These are phyloP conservation scores for Solanum hybrid DNA, from an alignment of 305 asterid genomes.

Conservation along the genomic window DNA sequence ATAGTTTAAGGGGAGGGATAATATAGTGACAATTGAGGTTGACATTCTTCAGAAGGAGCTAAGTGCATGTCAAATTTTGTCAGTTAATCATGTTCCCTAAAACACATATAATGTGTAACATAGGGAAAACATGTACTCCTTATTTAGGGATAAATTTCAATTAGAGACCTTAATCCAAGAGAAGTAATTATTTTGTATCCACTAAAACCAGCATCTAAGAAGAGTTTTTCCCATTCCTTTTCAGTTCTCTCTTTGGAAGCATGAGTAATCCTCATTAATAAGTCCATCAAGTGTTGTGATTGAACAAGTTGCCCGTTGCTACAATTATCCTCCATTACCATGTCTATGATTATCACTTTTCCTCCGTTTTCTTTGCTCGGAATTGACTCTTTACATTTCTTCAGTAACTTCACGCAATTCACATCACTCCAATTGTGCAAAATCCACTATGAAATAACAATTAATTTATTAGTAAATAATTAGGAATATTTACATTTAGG, in stretches of 20 bases:
- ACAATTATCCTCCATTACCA: not conserved
- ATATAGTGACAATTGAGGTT: not conserved
- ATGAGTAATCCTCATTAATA: not conserved
- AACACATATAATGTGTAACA: not conserved
- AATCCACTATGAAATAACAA: slow-evolving; percentile 19
- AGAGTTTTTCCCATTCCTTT: not conserved
- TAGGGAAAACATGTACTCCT: not conserved
- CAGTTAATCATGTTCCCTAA: not conserved
- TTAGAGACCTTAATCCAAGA: not conserved
- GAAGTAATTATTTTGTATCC: not conserved
- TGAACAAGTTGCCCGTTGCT: not conserved
- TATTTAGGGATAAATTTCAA: not conserved
- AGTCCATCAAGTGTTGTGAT: not conserved
- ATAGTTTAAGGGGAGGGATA: not conserved
- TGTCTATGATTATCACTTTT: slow-evolving; percentile 19
- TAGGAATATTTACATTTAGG: not conserved
- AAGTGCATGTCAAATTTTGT: not conserved
- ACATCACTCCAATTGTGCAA: slow-evolving; percentile 43
- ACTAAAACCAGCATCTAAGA: not conserved
- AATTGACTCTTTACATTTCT: slow-evolving; percentile 38
- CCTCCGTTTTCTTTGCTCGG: slow-evolving; percentile 14
- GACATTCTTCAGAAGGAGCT: not conserved
- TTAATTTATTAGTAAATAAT: not conserved
- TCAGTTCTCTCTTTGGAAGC: slow-evolving; percentile 2
- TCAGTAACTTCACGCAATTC: slow-evolving; percentile 23